Conservation (phyloP, 164 flowering plant species). For the Vitis labrusca region DNA sequence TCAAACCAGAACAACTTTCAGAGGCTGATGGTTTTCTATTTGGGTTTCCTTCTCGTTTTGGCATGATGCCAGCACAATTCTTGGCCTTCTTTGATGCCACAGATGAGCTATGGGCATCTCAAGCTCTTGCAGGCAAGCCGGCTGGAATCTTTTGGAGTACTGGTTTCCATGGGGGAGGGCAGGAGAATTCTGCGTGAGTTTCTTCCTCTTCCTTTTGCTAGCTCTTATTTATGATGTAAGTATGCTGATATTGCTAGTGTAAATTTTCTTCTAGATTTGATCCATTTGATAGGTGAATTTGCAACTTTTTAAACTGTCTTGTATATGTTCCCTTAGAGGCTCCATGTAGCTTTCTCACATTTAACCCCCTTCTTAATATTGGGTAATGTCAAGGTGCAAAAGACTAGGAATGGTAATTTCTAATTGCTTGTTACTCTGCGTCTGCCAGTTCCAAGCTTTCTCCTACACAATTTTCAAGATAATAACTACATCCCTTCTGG, state of each 20-base stretch:
- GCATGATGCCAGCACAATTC: conserved; percentile 82
- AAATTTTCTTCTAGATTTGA: not conserved
- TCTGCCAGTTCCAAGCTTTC: too few species aligned
- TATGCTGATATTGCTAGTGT: not conserved
- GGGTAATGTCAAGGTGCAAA: too few species aligned
- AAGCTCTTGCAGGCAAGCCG: conserved; percentile 89
- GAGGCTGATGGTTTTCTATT: conserved; percentile 90
- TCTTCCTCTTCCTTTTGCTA: not conserved
- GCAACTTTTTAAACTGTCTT: too few species aligned
- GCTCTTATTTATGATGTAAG: not conserved
- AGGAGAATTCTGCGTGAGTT: conserved; percentile 81
- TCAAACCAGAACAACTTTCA: conserved; percentile 65
- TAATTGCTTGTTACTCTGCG: too few species aligned
- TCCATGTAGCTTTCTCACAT: too few species aligned
- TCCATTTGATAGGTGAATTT: too few species aligned
- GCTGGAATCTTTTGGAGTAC: conserved; percentile 96
- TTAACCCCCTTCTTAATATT: too few species aligned
- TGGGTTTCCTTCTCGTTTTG: conserved; percentile 90
- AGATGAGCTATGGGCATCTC: conserved; percentile 56
- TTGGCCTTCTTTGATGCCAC: conserved; percentile 82
- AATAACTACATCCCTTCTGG: too few species aligned
- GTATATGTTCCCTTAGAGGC: too few species aligned
- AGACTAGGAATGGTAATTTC: too few species aligned
- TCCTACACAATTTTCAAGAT: too few species aligned
- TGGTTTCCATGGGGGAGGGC: conserved; percentile 94